Conservation (phyloP, 441 rosid species). For the Pelargonium cotyledonis region DNA sequence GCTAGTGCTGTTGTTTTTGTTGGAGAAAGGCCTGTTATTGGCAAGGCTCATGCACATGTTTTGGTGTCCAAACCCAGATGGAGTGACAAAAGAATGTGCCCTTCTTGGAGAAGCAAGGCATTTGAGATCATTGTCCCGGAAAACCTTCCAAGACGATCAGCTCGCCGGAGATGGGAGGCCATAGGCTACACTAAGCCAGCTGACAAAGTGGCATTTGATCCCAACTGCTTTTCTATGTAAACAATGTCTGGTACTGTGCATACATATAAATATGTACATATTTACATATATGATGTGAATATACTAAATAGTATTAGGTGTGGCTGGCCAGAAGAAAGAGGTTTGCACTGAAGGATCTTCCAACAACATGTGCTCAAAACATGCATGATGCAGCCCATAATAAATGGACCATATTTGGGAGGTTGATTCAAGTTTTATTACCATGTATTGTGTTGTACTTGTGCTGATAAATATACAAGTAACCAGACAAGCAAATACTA, state of each 20-base stretch:
- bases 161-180: conserved; percentile 38
- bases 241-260: neutral
- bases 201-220: conserved; percentile 11
- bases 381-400: no score
- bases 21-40: conserved; percentile 8
- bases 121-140: conserved; percentile 64
- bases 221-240: conserved; percentile 40
- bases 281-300: no score
- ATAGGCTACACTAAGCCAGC: conserved; percentile 21
- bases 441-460: no score
- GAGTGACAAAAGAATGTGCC: conserved; percentile 58
- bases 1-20: neutral
- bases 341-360: no score
- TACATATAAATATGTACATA: no score
- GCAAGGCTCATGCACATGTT: neutral
- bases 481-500: no score
- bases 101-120: conserved; percentile 51
- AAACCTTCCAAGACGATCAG: conserved; percentile 57
- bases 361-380: no score
- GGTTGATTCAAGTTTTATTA: no score
- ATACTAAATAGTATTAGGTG: no score
- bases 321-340: no score
- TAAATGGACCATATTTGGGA: no score
- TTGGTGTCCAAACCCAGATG: conserved; percentile 28
- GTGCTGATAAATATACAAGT: no score